These are phyloP conservation scores for Phytophthora melonis DNA, from an alignment of 352 stramenopile genomes.

Conservation along the genomic window DNA sequence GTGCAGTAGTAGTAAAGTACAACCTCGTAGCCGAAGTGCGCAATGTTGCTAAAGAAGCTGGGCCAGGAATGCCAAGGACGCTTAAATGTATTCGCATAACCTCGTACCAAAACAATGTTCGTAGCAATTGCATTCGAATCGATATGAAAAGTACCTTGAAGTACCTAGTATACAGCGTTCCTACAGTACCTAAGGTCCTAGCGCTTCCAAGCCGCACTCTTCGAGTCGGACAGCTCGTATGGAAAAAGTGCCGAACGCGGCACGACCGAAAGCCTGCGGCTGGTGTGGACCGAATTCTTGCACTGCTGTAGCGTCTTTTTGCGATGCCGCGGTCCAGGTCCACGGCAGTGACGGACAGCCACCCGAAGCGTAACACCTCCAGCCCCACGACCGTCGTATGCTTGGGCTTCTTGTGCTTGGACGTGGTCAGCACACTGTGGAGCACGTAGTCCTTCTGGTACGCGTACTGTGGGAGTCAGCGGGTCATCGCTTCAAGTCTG, in stretches of 20 bases:
- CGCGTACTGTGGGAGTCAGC: conserved; percentile 61
- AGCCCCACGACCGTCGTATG: conserved; percentile 82
- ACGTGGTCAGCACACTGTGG: conserved; percentile 72
- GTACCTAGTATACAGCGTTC: too few species aligned
- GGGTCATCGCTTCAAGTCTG: conserved; percentile 80
- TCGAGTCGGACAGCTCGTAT: too few species aligned
- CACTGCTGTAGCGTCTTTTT: conserved; percentile 71
- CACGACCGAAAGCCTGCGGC: conserved; percentile 62
- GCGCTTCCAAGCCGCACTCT: too few species aligned
- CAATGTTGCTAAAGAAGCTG: too few species aligned
- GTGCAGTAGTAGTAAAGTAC: too few species aligned
- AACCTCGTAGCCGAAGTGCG: too few species aligned
- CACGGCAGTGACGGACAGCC: conserved; percentile 80
- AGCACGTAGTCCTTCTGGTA: conserved; percentile 78
- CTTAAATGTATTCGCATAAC: too few species aligned
- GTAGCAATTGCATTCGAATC: too few species aligned
- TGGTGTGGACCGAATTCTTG: conserved; percentile 73
- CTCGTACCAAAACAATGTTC: too few species aligned
- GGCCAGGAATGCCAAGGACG: too few species aligned
- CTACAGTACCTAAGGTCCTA: too few species aligned
- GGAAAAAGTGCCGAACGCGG: conserved; percentile 67
- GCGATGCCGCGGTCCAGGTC: conserved; percentile 68
- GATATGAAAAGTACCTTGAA: too few species aligned
- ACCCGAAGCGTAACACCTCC: conserved; percentile 83
- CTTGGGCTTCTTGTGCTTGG: conserved; percentile 85